These are phyloP conservation scores for Sequoia sempervirens DNA, from an alignment of 75 land plant species.

Conservation along the genomic window DNA sequence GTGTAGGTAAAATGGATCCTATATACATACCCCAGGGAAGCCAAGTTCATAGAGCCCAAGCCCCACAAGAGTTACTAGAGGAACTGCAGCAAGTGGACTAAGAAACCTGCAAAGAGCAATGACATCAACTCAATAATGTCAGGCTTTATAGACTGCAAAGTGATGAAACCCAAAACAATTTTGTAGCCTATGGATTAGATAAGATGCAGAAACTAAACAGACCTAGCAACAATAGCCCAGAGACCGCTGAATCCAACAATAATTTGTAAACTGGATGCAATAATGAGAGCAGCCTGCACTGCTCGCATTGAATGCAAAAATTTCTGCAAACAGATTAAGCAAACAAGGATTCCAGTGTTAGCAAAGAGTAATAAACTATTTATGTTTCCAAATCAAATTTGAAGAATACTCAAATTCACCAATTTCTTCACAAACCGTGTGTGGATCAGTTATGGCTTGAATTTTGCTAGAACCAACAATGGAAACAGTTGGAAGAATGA, in stretches of 20 bases:
- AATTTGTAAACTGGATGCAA: slow-evolving; percentile 83
- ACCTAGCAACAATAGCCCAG: slow-evolving; percentile 94
- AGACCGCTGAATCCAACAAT: slow-evolving; percentile 93
- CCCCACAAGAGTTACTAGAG: slow-evolving; percentile 73
- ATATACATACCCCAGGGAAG: slow-evolving; percentile 74
- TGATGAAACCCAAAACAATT: not conserved
- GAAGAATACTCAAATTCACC: not conserved
- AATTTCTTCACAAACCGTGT: slow-evolving; percentile 29
- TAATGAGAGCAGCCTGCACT: slow-evolving; percentile 84
- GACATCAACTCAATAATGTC: not conserved
- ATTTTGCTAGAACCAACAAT: slow-evolving; percentile 55
- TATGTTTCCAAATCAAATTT: not conserved
- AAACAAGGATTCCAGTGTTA: not conserved
- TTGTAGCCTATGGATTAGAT: not conserved
- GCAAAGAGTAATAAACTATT: not conserved
- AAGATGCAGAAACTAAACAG: not conserved
- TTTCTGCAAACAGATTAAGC: slow-evolving; percentile 39
- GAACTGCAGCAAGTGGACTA: slow-evolving; percentile 84
- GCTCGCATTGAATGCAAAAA: slow-evolving; percentile 82
- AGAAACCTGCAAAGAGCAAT: slow-evolving; percentile 42
- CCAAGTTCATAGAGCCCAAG: slow-evolving; percentile 89
- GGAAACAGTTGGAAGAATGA: slow-evolving; percentile 12
- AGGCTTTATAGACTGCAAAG: not conserved
- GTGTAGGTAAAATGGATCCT: not conserved
- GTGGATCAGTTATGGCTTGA: slow-evolving; percentile 29